These are phyloP conservation scores for Discostella stelligeroides DNA, from an alignment of 108 stramenopile species.

Conservation along the genomic window DNA sequence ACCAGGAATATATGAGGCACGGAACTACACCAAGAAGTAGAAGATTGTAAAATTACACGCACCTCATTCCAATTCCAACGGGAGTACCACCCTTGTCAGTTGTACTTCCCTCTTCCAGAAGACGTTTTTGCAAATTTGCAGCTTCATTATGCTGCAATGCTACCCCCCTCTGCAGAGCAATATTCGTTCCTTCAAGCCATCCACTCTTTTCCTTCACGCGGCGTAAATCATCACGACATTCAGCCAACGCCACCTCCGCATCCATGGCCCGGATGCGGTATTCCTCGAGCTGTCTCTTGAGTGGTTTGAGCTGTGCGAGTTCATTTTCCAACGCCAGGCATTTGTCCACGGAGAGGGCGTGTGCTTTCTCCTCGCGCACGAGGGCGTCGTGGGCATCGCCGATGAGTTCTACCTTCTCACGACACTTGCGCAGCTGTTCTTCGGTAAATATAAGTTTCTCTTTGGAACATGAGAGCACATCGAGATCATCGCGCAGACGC, in stretches of 20 bases:
- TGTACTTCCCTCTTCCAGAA: conserved; percentile 53
- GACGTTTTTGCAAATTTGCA: conserved; percentile 51
- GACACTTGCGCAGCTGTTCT: conserved; percentile 68
- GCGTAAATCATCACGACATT: conserved; percentile 61
- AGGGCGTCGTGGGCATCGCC: conserved; percentile 76
- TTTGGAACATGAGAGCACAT: conserved; percentile 66
- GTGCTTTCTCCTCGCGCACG: conserved; percentile 77
- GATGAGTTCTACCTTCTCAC: conserved; percentile 64
- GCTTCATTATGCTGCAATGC: conserved; percentile 64
- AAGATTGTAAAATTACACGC: conserved; percentile 1
- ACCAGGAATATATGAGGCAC: background rate
- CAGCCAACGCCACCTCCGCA: conserved; percentile 73
- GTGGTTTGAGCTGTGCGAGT: conserved; percentile 60
- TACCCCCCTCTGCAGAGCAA: conserved; percentile 47
- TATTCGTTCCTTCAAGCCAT: conserved; percentile 48
- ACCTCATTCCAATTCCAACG: conserved; percentile 79
- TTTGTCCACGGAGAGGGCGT: conserved; percentile 71
- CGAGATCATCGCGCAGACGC: conserved; percentile 73
- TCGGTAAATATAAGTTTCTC: conserved; percentile 57
- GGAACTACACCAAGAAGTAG: no score
- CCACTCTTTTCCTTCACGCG: conserved; percentile 47
- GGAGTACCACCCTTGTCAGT: conserved; percentile 24
- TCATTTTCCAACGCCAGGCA: conserved; percentile 75
- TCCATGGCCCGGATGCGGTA: conserved; percentile 74
- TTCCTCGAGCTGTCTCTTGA: conserved; percentile 78